Percentiles rank a stretch among this genome's conserved stretches.
Evolutionary conservation across 2,329 filamentous ascomycete species (phyloP).

Genomic region (Didymella exigua): DNA sequence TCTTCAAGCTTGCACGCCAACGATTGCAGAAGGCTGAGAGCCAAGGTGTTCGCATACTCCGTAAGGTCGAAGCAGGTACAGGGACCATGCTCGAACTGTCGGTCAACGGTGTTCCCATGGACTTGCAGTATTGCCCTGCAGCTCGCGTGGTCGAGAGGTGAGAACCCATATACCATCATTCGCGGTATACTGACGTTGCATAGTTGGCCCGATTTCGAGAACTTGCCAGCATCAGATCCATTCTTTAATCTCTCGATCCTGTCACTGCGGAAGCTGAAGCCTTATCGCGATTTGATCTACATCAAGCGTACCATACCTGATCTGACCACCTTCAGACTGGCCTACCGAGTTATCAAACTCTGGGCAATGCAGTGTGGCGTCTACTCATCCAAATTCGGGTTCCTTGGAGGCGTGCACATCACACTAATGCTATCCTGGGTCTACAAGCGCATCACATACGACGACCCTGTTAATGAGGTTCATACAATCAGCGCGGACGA

Average conservation of each 20-base stretch:
- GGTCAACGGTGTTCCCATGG: slow-evolving; percentile 63
- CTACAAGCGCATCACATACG: slow-evolving; percentile 55
- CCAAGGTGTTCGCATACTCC: slow-evolving; percentile 57
- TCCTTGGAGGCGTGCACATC: slow-evolving; percentile 69
- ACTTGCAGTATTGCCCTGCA: slow-evolving; percentile 71
- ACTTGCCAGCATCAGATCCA: slow-evolving; percentile 57
- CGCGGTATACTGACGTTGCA: slow-evolving; percentile 10
- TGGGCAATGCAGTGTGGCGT: slow-evolving; percentile 68
- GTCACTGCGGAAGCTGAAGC: slow-evolving; percentile 67
- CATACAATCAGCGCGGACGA: slow-evolving; percentile 54
- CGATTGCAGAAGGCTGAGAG: slow-evolving; percentile 57
- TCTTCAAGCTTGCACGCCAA: slow-evolving; percentile 65
- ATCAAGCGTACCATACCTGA: slow-evolving; percentile 66
- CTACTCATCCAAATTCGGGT: slow-evolving; percentile 69
- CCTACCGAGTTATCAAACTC: slow-evolving; percentile 64
- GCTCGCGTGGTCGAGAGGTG: slow-evolving; percentile 59
- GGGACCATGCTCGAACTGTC: slow-evolving; percentile 70
- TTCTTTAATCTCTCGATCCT: slow-evolving; percentile 62
- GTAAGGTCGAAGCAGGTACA: slow-evolving; percentile 63
- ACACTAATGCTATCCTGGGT: slow-evolving; percentile 65
- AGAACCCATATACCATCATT: not conserved
- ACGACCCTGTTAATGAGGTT: slow-evolving; percentile 20
- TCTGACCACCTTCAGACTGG: slow-evolving; percentile 61
- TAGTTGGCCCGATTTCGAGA: slow-evolving; percentile 48
- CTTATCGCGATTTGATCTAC: slow-evolving; percentile 66